phyloP scores from a whole-genome alignment of 805 yeast species.

The Henningerozyma blattae region DNA sequence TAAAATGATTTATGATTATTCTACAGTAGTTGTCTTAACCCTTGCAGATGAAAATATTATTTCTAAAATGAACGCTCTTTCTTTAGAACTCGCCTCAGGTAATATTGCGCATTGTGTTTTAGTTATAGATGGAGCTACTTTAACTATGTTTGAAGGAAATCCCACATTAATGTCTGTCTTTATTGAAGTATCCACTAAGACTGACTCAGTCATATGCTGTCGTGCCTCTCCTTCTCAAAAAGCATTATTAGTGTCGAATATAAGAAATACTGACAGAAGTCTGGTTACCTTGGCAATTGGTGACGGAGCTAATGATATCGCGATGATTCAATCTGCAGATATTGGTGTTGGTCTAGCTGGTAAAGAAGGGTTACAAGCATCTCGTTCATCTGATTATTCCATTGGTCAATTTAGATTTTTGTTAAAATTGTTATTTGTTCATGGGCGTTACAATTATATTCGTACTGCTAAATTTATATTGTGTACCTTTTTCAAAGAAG shows the following conservation, averaged over 20 bases:
- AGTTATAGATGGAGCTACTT: slow-evolving; percentile 89
- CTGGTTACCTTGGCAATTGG: slow-evolving; percentile 92
- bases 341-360: slow-evolving; percentile 97
- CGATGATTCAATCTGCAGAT: slow-evolving; percentile 98
- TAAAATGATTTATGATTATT: slow-evolving; percentile 81
- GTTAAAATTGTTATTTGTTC: slow-evolving; percentile 74
- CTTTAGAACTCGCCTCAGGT: slow-evolving; percentile 59
- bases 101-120: slow-evolving; percentile 87
- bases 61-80: slow-evolving; percentile 62
- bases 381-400: slow-evolving; percentile 87
- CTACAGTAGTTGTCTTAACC: slow-evolving; percentile 68
- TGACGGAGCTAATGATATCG: slow-evolving; percentile 98
- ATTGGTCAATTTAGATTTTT: slow-evolving; percentile 88
- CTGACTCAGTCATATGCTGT: slow-evolving; percentile 88
- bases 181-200: slow-evolving; percentile 71
- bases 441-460: slow-evolving; percentile 91
- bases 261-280: slow-evolving; percentile 53
- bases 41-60: slow-evolving; percentile 45
- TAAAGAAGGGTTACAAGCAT: slow-evolving; percentile 93
- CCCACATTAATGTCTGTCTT: slow-evolving; percentile 60
- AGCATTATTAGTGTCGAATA: slow-evolving; percentile 73
- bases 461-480: slow-evolving; percentile 85
- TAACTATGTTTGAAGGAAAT: slow-evolving; percentile 62
- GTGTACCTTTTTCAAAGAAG: slow-evolving; percentile 90
- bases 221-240: slow-evolving; percentile 97